A percentile compares a stretch with the other conserved stretches of the same genome.
These are phyloP conservation scores for Phytophthora citrophthora DNA, from an alignment of 352 stramenopile species.

Conservation along the genomic window DNA sequence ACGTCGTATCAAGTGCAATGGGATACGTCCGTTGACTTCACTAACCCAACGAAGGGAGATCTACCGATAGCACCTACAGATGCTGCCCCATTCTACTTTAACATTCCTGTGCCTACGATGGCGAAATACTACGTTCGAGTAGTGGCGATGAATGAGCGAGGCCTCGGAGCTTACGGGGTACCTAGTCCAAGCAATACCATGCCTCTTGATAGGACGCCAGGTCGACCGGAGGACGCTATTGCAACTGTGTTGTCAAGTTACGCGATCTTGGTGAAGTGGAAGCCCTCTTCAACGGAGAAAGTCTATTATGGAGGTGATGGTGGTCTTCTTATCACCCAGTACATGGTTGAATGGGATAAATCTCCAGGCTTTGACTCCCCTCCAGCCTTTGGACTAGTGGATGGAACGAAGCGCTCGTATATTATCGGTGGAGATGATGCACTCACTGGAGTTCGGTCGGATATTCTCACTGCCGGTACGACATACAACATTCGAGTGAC, in stretches of 20 bases:
- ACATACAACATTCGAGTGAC: slow-evolving; percentile 83
- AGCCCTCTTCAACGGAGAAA: slow-evolving; percentile 80
- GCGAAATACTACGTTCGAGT: slow-evolving; percentile 91
- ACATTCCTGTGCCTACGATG: slow-evolving; percentile 78
- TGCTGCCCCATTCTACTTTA: slow-evolving; percentile 88
- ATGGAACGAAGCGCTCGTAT: slow-evolving; percentile 57
- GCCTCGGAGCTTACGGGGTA: slow-evolving; percentile 52
- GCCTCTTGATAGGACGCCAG: slow-evolving; percentile 79
- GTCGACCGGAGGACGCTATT: slow-evolving; percentile 58
- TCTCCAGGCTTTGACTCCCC: slow-evolving; percentile 91
- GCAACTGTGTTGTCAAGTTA: slow-evolving; percentile 88
- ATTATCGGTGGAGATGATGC: slow-evolving; percentile 94
- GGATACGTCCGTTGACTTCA: slow-evolving; percentile 90
- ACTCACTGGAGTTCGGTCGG: slow-evolving; percentile 91
- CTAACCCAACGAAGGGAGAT: slow-evolving; percentile 19
- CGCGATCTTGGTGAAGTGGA: slow-evolving; percentile 93
- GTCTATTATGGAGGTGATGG: slow-evolving; percentile 92
- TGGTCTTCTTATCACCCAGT: slow-evolving; percentile 93
- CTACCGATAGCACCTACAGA: slow-evolving; percentile 49
- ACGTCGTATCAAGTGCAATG: slow-evolving; percentile 93
- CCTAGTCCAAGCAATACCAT: slow-evolving; percentile 59
- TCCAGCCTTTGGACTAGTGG: slow-evolving; percentile 69
- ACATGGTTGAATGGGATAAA: slow-evolving; percentile 96
- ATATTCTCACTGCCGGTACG: slow-evolving; percentile 76
- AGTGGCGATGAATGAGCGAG: slow-evolving; percentile 92